Conservation (phyloP, 495 filamentous ascomycete genomes). For the Terfezia boudieri region DNA sequence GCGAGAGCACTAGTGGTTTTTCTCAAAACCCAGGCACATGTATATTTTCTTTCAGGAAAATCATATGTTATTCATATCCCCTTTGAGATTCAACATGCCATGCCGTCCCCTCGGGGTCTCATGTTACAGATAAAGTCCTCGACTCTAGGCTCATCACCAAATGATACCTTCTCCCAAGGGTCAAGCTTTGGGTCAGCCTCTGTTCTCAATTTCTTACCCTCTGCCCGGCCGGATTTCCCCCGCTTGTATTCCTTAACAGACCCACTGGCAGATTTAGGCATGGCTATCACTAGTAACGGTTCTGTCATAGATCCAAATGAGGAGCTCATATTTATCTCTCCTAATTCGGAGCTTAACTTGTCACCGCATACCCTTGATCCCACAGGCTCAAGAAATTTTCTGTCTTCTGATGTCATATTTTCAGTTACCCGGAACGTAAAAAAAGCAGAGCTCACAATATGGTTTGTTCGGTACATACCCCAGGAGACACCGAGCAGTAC, state of each 20-base stretch:
- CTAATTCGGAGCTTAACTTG: constrained; percentile 14
- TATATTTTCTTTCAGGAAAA: constrained; percentile 72
- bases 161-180: constrained; percentile 13
- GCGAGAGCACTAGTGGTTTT: constrained; percentile 68
- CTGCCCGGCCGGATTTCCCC: constrained; percentile 34
- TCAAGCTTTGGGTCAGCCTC: constrained; percentile 12
- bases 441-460: constrained; percentile 18
- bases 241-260: constrained; percentile 68
- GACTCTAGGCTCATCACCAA: constrained; percentile 13
- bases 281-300: constrained; percentile 36
- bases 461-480: constrained; percentile 19
- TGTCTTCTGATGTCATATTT: constrained; percentile 32
- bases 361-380: constrained; percentile 9
- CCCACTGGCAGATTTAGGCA: constrained; percentile 64
- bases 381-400: constrained; percentile 6
- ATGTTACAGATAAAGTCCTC: constrained; percentile 56
- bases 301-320: constrained; percentile 40
- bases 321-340: constrained; percentile 58
- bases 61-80: constrained; percentile 83
- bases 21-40: constrained; percentile 76
- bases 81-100: constrained; percentile 76
- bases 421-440: constrained; percentile 63
- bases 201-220: constrained; percentile 5
- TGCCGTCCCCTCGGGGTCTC: constrained; percentile 58
- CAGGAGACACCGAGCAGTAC: constrained; percentile 13